Percentiles rank a stretch among this genome's conserved stretches.
These are phyloP conservation scores for Breynia disticha DNA, from an alignment of 441 rosid species.

Conservation along the genomic window DNA sequence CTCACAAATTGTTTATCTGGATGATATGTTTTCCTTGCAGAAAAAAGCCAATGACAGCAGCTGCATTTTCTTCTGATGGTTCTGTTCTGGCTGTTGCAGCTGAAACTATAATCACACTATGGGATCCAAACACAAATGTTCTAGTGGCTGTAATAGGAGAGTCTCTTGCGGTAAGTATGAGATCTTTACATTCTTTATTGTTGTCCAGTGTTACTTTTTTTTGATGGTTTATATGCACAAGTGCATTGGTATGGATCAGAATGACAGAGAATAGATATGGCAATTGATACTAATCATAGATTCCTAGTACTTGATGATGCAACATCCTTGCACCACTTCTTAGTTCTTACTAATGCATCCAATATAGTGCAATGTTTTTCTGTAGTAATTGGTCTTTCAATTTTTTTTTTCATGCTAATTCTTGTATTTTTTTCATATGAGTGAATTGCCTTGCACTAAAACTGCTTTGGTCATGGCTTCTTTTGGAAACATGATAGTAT, in stretches of 20 bases:
- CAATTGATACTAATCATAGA: too few species aligned
- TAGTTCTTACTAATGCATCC: too few species aligned
- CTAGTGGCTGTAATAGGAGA: constrained; percentile 83
- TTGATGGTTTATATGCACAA: too few species aligned
- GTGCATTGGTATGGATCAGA: too few species aligned
- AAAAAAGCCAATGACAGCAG: constrained; percentile 87
- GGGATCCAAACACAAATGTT: constrained; percentile 80
- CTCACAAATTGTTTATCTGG: background rate
- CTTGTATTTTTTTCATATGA: background rate
- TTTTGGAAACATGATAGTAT: background rate
- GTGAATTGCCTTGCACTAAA: background rate
- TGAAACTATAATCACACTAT: constrained; percentile 73
- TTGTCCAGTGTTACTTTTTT: background rate
- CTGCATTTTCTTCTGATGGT: constrained; percentile 92
- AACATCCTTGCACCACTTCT: too few species aligned
- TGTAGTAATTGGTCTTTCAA: background rate
- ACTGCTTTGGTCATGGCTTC: background rate
- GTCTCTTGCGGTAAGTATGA: constrained; percentile 39
- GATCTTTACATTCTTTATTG: constrained; percentile 1
- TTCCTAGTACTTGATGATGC: too few species aligned
- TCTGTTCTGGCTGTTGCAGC: constrained; percentile 96
- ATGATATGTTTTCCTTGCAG: constrained; percentile 30
- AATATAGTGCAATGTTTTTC: too few species aligned
- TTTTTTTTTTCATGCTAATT: background rate
- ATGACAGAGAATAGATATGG: too few species aligned